Conservation (phyloP, 1,284 basidiomycete species). For the Marasmius fiardii region DNA sequence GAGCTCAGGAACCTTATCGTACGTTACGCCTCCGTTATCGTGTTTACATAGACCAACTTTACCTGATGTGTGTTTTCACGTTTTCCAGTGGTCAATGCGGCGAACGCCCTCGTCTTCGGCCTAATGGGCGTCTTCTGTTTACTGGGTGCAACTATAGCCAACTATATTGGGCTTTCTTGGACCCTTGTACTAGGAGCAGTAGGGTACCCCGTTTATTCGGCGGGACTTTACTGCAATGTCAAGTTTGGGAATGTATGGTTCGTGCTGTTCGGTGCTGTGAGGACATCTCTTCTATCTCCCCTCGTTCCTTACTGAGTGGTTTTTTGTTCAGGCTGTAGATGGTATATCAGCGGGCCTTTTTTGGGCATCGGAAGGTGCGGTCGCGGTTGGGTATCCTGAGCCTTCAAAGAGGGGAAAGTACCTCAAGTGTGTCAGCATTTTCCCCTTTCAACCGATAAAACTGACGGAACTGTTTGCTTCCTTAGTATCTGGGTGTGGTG, state of each 20-base stretch:
- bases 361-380: constrained; percentile 11
- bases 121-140: constrained; percentile 1
- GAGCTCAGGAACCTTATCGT: background rate
- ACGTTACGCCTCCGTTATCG: background rate
- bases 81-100: background rate
- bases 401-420: constrained; percentile 10
- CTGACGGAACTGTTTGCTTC: background rate
- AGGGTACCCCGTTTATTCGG: background rate
- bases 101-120: background rate
- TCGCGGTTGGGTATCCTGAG: constrained; percentile 13
- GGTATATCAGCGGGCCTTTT: constrained; percentile 12
- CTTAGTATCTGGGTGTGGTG: constrained; percentile 11
- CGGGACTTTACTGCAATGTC: background rate
- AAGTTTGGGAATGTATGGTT: background rate
- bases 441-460: background rate
- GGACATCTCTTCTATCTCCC: background rate
- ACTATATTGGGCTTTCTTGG: background rate
- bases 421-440: constrained; percentile 3
- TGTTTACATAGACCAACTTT: no score
- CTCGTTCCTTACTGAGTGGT: background rate
- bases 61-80: background rate
- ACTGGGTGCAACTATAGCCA: background rate
- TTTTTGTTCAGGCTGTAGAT: constrained; percentile 5
- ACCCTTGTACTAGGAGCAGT: background rate
- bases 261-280: background rate